These are phyloP conservation scores for Barnettozyma californica DNA, from an alignment of 805 yeast species.

Conservation along the genomic window DNA sequence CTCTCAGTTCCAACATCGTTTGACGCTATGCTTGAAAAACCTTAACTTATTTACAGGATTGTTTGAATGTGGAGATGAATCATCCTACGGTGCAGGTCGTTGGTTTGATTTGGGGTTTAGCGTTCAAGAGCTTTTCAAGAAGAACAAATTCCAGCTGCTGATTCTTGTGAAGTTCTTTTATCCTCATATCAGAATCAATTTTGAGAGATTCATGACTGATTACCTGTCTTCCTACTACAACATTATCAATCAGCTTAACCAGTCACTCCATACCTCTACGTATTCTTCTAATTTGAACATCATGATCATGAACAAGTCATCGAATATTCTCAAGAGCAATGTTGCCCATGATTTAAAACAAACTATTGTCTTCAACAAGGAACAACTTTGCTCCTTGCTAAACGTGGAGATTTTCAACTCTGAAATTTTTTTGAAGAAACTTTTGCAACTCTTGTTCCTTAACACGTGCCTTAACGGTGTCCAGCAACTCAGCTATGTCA, in stretches of 20 bases:
- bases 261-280: slow-evolving; percentile 19
- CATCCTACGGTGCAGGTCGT: neutral
- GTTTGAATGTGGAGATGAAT: neutral
- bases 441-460: slow-evolving; percentile 19
- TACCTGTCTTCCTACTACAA: slow-evolving; percentile 23
- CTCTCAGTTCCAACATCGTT: slow-evolving; percentile 12
- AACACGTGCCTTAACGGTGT: slow-evolving; percentile 17
- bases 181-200: slow-evolving; percentile 9
- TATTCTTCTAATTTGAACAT: slow-evolving; percentile 14
- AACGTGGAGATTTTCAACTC: slow-evolving; percentile 23
- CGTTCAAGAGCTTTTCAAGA: slow-evolving; percentile 14
- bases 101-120: slow-evolving; percentile 18
- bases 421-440: slow-evolving; percentile 17
- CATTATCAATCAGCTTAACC: slow-evolving; percentile 19
- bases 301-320: slow-evolving; percentile 9
- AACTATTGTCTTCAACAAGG: slow-evolving; percentile 17
- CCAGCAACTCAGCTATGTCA: slow-evolving; percentile 9
- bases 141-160: slow-evolving; percentile 17
- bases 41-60: slow-evolving; percentile 1
- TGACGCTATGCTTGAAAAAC: slow-evolving; percentile 6
- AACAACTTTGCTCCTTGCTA: slow-evolving; percentile 17
- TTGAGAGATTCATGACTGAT: slow-evolving; percentile 14
- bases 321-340: slow-evolving; percentile 3
- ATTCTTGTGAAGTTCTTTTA: slow-evolving; percentile 15
- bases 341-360: slow-evolving; percentile 3